Base-by-base conservation (phyloP, 2,329 filamentous ascomycete species). In the Microsporum audouinii region DNA sequence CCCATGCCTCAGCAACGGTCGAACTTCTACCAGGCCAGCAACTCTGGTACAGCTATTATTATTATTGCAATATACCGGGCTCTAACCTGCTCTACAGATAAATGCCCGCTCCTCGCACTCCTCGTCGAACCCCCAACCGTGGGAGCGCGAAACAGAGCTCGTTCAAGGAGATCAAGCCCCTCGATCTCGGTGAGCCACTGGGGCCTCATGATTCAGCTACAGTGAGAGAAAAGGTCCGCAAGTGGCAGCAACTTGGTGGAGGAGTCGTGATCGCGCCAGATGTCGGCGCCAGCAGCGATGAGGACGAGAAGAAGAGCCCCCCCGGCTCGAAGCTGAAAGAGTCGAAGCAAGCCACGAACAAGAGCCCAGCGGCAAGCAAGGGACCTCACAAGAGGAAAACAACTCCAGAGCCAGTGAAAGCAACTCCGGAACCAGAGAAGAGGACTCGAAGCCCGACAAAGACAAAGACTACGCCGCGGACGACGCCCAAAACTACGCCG, bases 161-260 rank as follows among this genome's bases (percentile, higher is more conserved):
- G 77, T 84, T 68, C 81, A 87, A 75, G 78, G 80, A 63, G 77
- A 84, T 68, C 81, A 87, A 75, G 78, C 79, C 38, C 73, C 77
- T 74, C 67, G 79, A 80, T 66, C 77, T 76, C 55, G 75, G 72
- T 12, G 68, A 69, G 23, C 81, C 80, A 59, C 77, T 84, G 66
- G 82, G 82, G 81, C 59, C 80, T 74, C 71, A 84, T 77, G 73
- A 78, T 84, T 66, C 85, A 77, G 74, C 82, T 77, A 69, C 88
- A n/a, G 88, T 95, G 56, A 83, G 83, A 64, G 87, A 89, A 66
- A 85, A 91, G 68, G 88, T 96, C 59, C 87, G 86, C 67, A 82
- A 86, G 73, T 96, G 91, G 91, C 90, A 96, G 73, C 87, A 87
- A 69, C 79, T 86, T 66, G 89, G 88, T 68, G 88, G 86, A 38